Evolutionary conservation across 306 rosid genomes (phyloP), one percentile per base, ranked within the genome.

Genomic region (Bauhinia variegata): DNA sequence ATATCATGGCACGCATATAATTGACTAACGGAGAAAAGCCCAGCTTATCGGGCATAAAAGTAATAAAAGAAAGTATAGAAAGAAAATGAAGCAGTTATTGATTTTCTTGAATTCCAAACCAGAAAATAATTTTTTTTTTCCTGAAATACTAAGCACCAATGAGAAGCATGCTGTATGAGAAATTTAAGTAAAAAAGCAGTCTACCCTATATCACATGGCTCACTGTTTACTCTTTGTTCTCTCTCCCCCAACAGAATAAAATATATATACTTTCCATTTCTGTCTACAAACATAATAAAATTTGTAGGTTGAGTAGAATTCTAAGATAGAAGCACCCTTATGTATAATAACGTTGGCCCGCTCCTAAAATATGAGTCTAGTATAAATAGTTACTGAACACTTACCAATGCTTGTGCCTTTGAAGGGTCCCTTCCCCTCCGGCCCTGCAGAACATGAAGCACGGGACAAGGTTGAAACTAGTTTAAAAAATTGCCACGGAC

Each of bases 321-420:
- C 28, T 23, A 23, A 2, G 28, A 23, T 23, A 23, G 28, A 23
- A 23, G 28, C 28, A 23, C 28, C 28, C 28, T 23, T 7, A n/a
- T 13, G 61, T 53, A 14, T 17, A n/a, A 48, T 32, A 51, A 57
- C n/a, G 15, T 16, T 23, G 8, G 23, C 61, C 49, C 17, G 6
- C 52, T 51, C 48, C 63, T 17, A 68, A 55, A 67, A 11, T 49
- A 59, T 11, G 31, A 69, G 34, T 23, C 39, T 34, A 50, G 49
- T 42, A 53, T 43, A 74, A 80, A 38, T 67, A 41, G 73, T 53
- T 63, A 18, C 70, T 4, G 61, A 73, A 75, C 62, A 61, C 82
- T 71, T 82, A 93, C 98, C 96, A 86, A 46, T 48, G 75, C 88
- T 11, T 76, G 79, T 11, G 81, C 63, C 61, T n/a, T 78, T 51